Evolutionary conservation across 2,329 filamentous ascomycete genomes (phyloP).

Genomic region (Botryotinia narcissicola): DNA sequence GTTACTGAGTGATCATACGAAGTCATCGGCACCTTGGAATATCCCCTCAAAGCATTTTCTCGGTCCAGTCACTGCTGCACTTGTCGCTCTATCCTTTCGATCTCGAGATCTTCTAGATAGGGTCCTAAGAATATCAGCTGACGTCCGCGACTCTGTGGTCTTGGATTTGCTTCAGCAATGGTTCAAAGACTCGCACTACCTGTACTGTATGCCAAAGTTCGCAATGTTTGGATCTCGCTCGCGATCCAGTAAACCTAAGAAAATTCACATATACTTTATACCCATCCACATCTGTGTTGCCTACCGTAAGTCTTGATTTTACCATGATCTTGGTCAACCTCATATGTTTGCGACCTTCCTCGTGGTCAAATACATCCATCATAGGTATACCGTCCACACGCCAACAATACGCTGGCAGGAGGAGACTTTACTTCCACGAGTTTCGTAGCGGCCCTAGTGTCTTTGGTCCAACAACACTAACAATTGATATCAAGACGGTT

Average conservation of each 20-base stretch:
- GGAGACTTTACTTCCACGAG: background rate
- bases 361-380: background rate
- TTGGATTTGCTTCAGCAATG: background rate
- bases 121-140: background rate
- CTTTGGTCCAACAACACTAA: background rate
- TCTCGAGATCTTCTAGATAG: background rate
- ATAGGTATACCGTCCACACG: background rate
- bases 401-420: background rate
- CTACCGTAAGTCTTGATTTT: background rate
- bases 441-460: background rate
- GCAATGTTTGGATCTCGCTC: background rate
- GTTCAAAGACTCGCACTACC: background rate
- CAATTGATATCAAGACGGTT: background rate
- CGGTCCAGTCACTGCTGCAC: background rate
- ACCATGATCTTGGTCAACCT: background rate
- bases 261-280: background rate
- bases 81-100: background rate
- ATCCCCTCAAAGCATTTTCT: background rate
- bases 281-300: background rate
- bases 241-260: too few relatives aligned
- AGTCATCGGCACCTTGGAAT: background rate
- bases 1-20: background rate
- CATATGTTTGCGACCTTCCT: background rate
- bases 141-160: background rate
- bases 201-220: background rate